Conservation (phyloP, 176 grass and related monocot genomes). For the barley (Hordeum vulgare) region MorexV3_pseudomolecules_assembly NC_058519.1:97222241-97222740, state of each 20-base stretch:
- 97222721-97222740: no score
- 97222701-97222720: neutral
- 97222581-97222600: slow-evolving; percentile 2
- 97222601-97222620: neutral
- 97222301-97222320: no score
- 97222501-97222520: no score
- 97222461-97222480: neutral
- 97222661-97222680: neutral
- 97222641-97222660: slow-evolving; percentile 6
- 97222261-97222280: no score
- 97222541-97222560: neutral
- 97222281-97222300: no score
- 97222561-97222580: neutral
- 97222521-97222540: neutral
- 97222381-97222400: no score
- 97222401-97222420: neutral
- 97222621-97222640: slow-evolving; percentile 27
- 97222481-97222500: neutral
- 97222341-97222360: no score
- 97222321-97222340: no score
- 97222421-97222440: neutral
- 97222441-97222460: neutral
- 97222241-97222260: no score
- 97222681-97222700: no score
- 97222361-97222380: neutral